phyloP scores from a whole-genome alignment of 2,329 filamentous ascomycete genomes.

The Colletotrichum sp. region DNA sequence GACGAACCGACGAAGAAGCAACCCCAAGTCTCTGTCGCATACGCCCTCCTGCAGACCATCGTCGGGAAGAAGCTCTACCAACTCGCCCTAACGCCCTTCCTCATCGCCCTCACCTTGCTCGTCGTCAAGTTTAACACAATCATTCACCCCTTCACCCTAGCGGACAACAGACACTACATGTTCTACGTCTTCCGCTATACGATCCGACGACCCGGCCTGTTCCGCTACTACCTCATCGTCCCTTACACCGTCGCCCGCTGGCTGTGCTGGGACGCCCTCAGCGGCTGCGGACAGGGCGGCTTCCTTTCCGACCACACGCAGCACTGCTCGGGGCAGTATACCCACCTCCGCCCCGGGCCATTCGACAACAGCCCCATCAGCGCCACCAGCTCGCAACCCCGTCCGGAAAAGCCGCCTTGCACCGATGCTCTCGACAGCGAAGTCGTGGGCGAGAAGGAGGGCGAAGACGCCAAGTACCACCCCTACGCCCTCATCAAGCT shows the following conservation, averaged over 20 bases:
- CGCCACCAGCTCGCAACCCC: background rate
- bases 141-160: constrained; percentile 92
- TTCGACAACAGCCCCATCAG: constrained; percentile 35
- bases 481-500: constrained; percentile 25
- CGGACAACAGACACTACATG: constrained; percentile 96
- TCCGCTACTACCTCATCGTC: constrained; percentile 72
- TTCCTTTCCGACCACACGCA: background rate
- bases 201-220: constrained; percentile 66
- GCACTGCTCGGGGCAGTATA: constrained; percentile 5
- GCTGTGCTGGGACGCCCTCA: constrained; percentile 69
- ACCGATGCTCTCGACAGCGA: background rate
- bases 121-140: constrained; percentile 86
- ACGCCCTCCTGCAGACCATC: constrained; percentile 13
- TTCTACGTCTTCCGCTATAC: constrained; percentile 94
- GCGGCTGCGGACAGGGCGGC: constrained; percentile 38
- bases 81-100: constrained; percentile 26
- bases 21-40: background rate
- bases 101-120: constrained; percentile 38
- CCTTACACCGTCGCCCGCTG: constrained; percentile 76
- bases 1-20: background rate
- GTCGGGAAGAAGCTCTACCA: constrained; percentile 37
- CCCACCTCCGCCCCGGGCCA: background rate
- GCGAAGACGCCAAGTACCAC: background rate
- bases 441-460: background rate
- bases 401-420: background rate